Evolutionary conservation across 768 basidiomycete genomes (phyloP).

Genomic region (Suillus luteus): DNA sequence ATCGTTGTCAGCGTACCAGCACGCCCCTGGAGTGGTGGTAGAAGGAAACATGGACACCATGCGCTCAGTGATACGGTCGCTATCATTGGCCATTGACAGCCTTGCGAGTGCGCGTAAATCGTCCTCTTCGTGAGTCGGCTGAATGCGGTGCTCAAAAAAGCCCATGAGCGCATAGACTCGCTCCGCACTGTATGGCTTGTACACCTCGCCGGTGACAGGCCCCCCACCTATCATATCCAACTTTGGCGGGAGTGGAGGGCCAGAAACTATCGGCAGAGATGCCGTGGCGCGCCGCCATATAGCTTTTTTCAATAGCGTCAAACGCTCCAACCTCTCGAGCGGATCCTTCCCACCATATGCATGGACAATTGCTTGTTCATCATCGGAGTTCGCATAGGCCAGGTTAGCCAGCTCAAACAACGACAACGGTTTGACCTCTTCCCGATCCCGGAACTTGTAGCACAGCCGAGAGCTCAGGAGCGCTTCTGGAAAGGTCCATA

Average conservation of each 20-base stretch:
- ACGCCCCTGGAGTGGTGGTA: not conserved
- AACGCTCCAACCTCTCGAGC: constrained; percentile 8
- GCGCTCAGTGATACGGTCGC: constrained; percentile 22
- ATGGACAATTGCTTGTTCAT: constrained; percentile 20
- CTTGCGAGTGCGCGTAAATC: constrained; percentile 20
- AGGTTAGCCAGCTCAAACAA: too few species aligned
- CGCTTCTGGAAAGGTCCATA: too few species aligned
- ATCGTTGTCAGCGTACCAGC: constrained; percentile 25
- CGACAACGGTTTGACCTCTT: too few species aligned
- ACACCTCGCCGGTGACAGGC: constrained; percentile 3
- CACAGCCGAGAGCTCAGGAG: too few species aligned
- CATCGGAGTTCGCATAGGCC: not conserved
- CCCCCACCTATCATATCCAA: not conserved
- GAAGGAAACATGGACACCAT: constrained; percentile 23
- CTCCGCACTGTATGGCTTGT: not conserved
- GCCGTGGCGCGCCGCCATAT: constrained; percentile 21
- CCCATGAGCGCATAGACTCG: constrained; percentile 22
- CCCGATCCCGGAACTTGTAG: too few species aligned
- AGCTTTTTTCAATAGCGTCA: constrained; percentile 10
- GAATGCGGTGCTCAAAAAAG: constrained; percentile 24
- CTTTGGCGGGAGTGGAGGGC: not conserved
- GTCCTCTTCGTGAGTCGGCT: constrained; percentile 14
- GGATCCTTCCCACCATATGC: constrained; percentile 11
- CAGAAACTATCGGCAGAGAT: not conserved
- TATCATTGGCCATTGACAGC: constrained; percentile 26